A percentile compares a stretch with the other conserved stretches of the same genome.
Conservation (phyloP, 2,329 filamentous ascomycete species). For the Penicillium brasilianum region DNA sequence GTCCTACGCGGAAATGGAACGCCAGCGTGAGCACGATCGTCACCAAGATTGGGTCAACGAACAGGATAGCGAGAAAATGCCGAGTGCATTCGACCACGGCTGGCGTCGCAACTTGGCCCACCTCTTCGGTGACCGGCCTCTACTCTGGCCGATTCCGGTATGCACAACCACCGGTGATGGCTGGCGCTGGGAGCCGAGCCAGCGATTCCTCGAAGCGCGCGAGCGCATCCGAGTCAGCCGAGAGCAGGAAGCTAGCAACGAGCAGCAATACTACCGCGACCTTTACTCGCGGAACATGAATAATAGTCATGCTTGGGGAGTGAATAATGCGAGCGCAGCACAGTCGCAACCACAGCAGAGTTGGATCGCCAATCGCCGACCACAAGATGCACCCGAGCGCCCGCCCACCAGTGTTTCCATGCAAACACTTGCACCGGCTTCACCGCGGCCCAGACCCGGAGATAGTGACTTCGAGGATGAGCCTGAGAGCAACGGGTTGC, state of each 20-base stretch:
- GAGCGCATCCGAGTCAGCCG: slow-evolving; percentile 38
- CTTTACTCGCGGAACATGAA: slow-evolving; percentile 43
- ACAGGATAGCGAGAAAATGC: slow-evolving; percentile 82
- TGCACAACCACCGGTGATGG: slow-evolving; percentile 88
- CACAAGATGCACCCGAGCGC: slow-evolving; percentile 35
- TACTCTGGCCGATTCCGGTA: slow-evolving; percentile 80
- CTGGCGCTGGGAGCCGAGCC: slow-evolving; percentile 89
- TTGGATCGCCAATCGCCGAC: slow-evolving; percentile 27
- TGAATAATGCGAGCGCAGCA: slow-evolving; percentile 18
- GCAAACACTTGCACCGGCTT: slow-evolving; percentile 48
- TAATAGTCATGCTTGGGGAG: slow-evolving; percentile 37
- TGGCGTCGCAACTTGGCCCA: slow-evolving; percentile 78
- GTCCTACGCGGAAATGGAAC: slow-evolving; percentile 63
- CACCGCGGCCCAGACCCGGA: slow-evolving; percentile 42
- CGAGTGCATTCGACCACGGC: slow-evolving; percentile 92
- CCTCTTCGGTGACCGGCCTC: slow-evolving; percentile 75
- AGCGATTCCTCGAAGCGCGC: slow-evolving; percentile 72
- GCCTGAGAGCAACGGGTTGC: slow-evolving; percentile 28
- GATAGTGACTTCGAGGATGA: slow-evolving; percentile 44
- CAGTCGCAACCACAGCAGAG: slow-evolving; percentile 17
- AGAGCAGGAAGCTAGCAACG: slow-evolving; percentile 37
- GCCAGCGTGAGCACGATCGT: slow-evolving; percentile 66
- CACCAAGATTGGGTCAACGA: slow-evolving; percentile 88
- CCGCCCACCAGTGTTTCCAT: slow-evolving; percentile 50
- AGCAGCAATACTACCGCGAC: slow-evolving; percentile 42